These are phyloP conservation scores for Hypoxylon intermedium DNA, from an alignment of 495 filamentous ascomycete genomes.

Conservation along the genomic window DNA sequence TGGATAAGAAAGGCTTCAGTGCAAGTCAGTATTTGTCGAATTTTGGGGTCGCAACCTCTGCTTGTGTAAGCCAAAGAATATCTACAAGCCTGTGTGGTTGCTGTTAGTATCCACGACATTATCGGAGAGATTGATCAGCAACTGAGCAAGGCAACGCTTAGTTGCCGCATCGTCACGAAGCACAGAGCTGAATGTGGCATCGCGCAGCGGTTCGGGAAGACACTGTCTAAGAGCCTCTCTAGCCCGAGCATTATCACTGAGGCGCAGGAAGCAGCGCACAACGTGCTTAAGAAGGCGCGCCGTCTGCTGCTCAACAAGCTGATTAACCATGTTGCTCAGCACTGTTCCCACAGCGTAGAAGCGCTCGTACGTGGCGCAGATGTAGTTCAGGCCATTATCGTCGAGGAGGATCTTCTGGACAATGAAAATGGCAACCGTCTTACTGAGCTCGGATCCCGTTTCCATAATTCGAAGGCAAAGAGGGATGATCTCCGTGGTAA, in stretches of 20 bases:
- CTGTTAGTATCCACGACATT: slow-evolving; percentile 72
- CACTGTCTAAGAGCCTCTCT: slow-evolving; percentile 96
- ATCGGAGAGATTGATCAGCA: slow-evolving; percentile 96
- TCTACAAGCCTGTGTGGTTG: slow-evolving; percentile 38
- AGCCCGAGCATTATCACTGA: slow-evolving; percentile 95
- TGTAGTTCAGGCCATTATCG: slow-evolving; percentile 96
- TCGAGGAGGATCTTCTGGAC: slow-evolving; percentile 99
- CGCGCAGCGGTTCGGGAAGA: slow-evolving; percentile 92
- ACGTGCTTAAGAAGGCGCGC: slow-evolving; percentile 97
- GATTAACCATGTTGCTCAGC: slow-evolving; percentile 96
- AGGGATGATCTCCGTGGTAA: slow-evolving; percentile 98
- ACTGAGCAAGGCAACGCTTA: slow-evolving; percentile 94
- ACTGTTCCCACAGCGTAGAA: slow-evolving; percentile 99
- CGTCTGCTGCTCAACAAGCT: slow-evolving; percentile 97
- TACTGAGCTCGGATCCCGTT: slow-evolving; percentile 96
- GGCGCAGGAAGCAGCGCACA: slow-evolving; percentile 93
- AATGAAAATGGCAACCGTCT: slow-evolving; percentile 99
- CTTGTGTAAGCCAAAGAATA: too few species aligned
- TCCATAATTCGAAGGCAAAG: slow-evolving; percentile 99
- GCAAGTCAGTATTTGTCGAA: too few species aligned
- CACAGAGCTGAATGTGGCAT: slow-evolving; percentile 95
- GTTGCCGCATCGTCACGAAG: slow-evolving; percentile 97
- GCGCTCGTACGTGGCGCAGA: slow-evolving; percentile 98
- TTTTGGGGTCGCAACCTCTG: too few species aligned
- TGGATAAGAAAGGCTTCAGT: too few species aligned